Percentiles rank a stretch among this genome's conserved stretches.
Conservation (phyloP, 2,329 filamentous ascomycete species). For the Corniculantispora saksenae region DNA sequence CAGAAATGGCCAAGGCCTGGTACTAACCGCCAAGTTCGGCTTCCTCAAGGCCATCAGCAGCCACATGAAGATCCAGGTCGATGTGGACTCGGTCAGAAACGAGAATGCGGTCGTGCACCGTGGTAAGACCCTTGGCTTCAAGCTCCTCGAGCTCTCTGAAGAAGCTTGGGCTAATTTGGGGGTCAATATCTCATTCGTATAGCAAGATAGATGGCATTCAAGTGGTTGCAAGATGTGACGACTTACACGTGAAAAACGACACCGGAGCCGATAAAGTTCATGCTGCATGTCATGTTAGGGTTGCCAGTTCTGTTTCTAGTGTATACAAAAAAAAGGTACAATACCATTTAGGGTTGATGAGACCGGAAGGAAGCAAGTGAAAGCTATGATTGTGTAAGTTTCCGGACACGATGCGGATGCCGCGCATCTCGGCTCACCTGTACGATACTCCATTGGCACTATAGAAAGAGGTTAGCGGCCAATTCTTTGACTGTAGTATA, state of each 20-base stretch:
- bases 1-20: not conserved
- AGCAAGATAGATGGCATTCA: no score
- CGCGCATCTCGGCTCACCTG: slow-evolving; percentile 15
- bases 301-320: not conserved
- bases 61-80: slow-evolving; percentile 64
- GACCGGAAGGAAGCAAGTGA: slow-evolving; percentile 67
- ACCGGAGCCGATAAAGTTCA: slow-evolving; percentile 73
- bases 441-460: slow-evolving; percentile 38
- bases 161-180: slow-evolving; percentile 35
- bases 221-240: not conserved
- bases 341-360: slow-evolving; percentile 64
- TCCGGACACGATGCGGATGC: not conserved
- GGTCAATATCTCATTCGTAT: slow-evolving; percentile 24
- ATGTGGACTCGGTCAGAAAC: slow-evolving; percentile 66
- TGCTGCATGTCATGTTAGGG: slow-evolving; percentile 33
- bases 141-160: slow-evolving; percentile 44
- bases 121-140: slow-evolving; percentile 39
- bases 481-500: not conserved
- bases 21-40: slow-evolving; percentile 42
- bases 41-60: slow-evolving; percentile 71
- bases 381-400: slow-evolving; percentile 44
- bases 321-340: slow-evolving; percentile 11
- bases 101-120: slow-evolving; percentile 53
- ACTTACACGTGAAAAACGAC: slow-evolving; percentile 62
- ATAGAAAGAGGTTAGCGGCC: slow-evolving; percentile 6